A percentile compares a stretch with the other conserved stretches of the same genome.
Conservation (phyloP, 768 basidiomycete species). For the Auricularia auricula-judae region DNA sequence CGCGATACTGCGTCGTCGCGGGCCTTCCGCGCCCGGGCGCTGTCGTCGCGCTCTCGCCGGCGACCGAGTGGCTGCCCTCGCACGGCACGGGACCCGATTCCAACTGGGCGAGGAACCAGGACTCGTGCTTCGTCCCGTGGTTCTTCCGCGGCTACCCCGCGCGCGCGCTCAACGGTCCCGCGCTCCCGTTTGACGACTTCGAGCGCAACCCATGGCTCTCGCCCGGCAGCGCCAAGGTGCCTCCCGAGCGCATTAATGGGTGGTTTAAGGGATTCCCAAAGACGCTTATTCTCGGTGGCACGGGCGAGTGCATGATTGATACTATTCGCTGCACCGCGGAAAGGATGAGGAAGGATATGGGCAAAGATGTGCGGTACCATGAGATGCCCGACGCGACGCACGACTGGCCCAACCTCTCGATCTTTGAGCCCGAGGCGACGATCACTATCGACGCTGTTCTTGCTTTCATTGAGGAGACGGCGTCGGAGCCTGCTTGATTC, state of each 20-base stretch:
- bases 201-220: not conserved
- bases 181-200: not conserved
- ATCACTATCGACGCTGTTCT: too few species aligned
- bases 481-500: too few species aligned
- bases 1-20: conserved; percentile 49
- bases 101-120: not conserved
- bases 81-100: conserved; percentile 12
- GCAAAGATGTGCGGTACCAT: not conserved
- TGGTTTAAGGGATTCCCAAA: not conserved
- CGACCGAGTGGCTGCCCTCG: conserved; percentile 34
- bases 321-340: not conserved
- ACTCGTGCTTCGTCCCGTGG: not conserved
- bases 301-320: not conserved
- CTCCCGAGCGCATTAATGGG: not conserved
- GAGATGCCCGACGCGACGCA: not conserved
- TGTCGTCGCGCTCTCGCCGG: conserved; percentile 46
- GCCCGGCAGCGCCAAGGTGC: not conserved
- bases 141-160: not conserved
- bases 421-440: not conserved
- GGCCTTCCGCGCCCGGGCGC: conserved; percentile 30
- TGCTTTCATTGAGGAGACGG: too few species aligned
- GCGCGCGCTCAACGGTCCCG: not conserved
- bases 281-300: not conserved
- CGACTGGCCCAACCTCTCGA: not conserved
- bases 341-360: not conserved